phyloP scores from a whole-genome alignment of 2,329 filamentous ascomycete genomes.

The Phoma herbarum region DNA sequence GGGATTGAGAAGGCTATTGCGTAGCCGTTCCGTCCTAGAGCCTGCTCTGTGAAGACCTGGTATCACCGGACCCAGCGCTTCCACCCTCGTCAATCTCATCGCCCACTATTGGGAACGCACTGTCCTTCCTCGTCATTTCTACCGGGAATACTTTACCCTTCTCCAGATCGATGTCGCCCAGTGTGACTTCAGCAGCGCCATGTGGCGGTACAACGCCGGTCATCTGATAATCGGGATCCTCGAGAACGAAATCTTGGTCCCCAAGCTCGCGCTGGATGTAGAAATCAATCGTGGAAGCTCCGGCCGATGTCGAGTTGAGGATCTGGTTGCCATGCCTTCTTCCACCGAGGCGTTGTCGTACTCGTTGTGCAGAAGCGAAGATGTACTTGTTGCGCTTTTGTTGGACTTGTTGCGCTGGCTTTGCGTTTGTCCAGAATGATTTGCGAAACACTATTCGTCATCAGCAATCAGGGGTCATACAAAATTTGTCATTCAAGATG shows the following conservation, averaged over 20 bases:
- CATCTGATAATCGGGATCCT: slow-evolving; percentile 17
- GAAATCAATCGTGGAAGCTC: slow-evolving; percentile 3
- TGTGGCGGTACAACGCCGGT: background rate
- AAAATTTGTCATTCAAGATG: background rate
- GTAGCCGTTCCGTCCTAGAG: background rate
- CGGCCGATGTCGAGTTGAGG: slow-evolving; percentile 16
- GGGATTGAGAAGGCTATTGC: too few relatives aligned
- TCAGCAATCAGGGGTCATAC: background rate
- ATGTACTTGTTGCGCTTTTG: slow-evolving; percentile 8
- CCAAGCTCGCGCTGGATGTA: slow-evolving; percentile 7
- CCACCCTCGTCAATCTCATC: background rate
- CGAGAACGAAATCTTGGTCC: slow-evolving; percentile 3
- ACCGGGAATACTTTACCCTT: background rate
- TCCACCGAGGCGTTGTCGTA: background rate
- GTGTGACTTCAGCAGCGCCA: background rate
- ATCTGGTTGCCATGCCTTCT: background rate
- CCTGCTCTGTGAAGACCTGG: background rate
- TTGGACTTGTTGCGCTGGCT: background rate
- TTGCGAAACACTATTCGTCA: slow-evolving; percentile 13
- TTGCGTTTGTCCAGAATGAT: slow-evolving; percentile 7
- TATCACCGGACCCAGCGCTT: background rate
- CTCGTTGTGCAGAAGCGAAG: slow-evolving; percentile 1
- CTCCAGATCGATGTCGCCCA: background rate
- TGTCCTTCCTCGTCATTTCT: background rate
- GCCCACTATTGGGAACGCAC: background rate